These are phyloP conservation scores for Ophiostoma populinum DNA, from an alignment of 2,329 filamentous ascomycete genomes.

Conservation along the genomic window DNA sequence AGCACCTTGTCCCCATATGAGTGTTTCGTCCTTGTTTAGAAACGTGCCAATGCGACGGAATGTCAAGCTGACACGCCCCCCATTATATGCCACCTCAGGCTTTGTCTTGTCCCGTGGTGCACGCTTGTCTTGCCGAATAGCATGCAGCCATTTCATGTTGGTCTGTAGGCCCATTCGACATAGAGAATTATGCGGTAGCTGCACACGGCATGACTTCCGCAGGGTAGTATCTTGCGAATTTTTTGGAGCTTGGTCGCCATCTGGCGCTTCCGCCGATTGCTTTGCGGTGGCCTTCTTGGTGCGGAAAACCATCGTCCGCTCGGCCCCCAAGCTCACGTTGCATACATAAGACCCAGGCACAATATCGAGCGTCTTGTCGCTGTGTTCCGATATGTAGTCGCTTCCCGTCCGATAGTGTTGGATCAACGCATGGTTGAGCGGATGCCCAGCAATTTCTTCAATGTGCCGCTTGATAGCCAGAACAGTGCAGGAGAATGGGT, in stretches of 20 bases:
- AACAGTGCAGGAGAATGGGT: slow-evolving; percentile 60
- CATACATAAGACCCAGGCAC: slow-evolving; percentile 65
- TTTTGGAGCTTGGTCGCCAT: no score
- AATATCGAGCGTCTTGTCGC: slow-evolving; percentile 92
- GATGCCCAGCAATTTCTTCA: slow-evolving; percentile 58
- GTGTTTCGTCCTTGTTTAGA: slow-evolving; percentile 40
- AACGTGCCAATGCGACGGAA: slow-evolving; percentile 85
- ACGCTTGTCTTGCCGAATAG: slow-evolving; percentile 79
- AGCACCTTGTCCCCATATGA: slow-evolving; percentile 89
- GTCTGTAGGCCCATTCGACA: slow-evolving; percentile 66
- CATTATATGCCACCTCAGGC: slow-evolving; percentile 53
- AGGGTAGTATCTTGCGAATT: not conserved
- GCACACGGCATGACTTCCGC: slow-evolving; percentile 30
- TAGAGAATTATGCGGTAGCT: slow-evolving; percentile 75
- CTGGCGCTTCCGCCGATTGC: no score
- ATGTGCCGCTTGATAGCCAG: slow-evolving; percentile 48
- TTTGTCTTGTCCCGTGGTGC: slow-evolving; percentile 44
- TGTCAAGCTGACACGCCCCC: slow-evolving; percentile 77
- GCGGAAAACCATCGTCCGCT: slow-evolving; percentile 76
- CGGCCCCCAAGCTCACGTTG: slow-evolving; percentile 84
- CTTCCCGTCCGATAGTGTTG: slow-evolving; percentile 79
- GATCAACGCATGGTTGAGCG: slow-evolving; percentile 80
- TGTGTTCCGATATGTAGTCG: slow-evolving; percentile 92
- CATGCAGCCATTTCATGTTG: slow-evolving; percentile 79
- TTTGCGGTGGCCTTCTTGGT: no score